A percentile compares a stretch with the other conserved stretches of the same genome.
phyloP scores from a whole-genome alignment of 441 rosid genomes.

The Syzygium syzygioides region DNA sequence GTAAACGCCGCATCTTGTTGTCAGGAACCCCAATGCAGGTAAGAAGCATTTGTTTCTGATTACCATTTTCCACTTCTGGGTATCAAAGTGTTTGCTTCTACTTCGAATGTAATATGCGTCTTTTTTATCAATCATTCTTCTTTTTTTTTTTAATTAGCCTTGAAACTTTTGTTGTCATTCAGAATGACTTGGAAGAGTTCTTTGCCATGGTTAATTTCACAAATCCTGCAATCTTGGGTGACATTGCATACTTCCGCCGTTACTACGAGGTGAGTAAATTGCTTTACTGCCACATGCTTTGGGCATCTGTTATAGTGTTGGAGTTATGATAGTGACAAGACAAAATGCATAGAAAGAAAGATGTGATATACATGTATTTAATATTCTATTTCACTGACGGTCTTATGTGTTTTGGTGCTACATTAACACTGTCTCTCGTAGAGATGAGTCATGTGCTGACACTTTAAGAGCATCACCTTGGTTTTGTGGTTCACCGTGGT shows the following conservation, averaged over 20 bases:
- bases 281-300: background rate
- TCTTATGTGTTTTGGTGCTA: background rate
- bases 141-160: background rate
- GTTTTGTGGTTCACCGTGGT: background rate
- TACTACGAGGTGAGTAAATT: slow-evolving; percentile 70
- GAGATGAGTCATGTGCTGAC: background rate
- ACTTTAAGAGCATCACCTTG: background rate
- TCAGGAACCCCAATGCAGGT: slow-evolving; percentile 99
- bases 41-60: slow-evolving; percentile 12
- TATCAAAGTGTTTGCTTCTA: background rate
- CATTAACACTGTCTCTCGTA: background rate
- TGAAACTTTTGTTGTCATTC: slow-evolving; percentile 10
- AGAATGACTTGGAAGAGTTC: slow-evolving; percentile 99
- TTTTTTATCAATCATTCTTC: background rate
- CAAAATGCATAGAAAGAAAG: background rate
- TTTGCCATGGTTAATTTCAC: slow-evolving; percentile 99
- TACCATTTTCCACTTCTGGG: background rate
- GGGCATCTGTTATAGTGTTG: background rate
- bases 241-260: slow-evolving; percentile 82
- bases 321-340: background rate
- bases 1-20: slow-evolving; percentile 86
- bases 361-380: background rate
- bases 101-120: background rate
- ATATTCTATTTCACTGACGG: background rate
- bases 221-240: slow-evolving; percentile 92